phyloP scores from a whole-genome alignment of 768 basidiomycete species.

The Lepiota subincarnata region DNA sequence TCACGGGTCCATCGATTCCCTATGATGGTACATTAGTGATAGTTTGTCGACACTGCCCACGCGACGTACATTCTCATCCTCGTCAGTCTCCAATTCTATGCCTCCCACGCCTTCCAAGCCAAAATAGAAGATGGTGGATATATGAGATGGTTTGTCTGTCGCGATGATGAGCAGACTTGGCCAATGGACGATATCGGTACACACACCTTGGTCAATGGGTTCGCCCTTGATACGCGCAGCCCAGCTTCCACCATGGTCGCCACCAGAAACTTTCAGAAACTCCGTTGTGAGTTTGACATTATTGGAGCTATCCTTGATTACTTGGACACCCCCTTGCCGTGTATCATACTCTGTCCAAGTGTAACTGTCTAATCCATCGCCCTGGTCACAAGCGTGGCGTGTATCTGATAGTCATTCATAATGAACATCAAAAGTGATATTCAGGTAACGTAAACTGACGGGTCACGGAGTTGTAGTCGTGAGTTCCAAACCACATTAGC shows the following conservation, averaged over 20 bases:
- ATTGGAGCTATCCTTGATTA: slow-evolving; percentile 75
- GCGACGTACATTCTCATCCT: slow-evolving; percentile 62
- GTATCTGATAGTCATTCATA: slow-evolving; percentile 40
- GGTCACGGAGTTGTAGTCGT: slow-evolving; percentile 69
- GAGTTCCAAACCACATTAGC: slow-evolving; percentile 90
- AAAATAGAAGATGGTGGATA: slow-evolving; percentile 82
- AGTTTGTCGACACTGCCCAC: slow-evolving; percentile 4
- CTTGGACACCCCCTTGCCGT: slow-evolving; percentile 81
- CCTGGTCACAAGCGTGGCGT: slow-evolving; percentile 88
- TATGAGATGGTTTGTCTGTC: slow-evolving; percentile 48
- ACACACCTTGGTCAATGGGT: slow-evolving; percentile 64
- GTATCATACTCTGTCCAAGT: slow-evolving; percentile 88
- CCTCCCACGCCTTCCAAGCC: slow-evolving; percentile 86
- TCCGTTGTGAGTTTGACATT: slow-evolving; percentile 84
- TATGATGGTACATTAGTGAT: slow-evolving; percentile 23
- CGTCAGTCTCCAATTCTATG: slow-evolving; percentile 73
- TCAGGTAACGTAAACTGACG: slow-evolving; percentile 39
- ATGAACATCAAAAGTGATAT: slow-evolving; percentile 6
- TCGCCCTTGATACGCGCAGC: slow-evolving; percentile 79
- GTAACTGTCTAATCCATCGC: slow-evolving; percentile 75
- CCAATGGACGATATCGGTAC: slow-evolving; percentile 13
- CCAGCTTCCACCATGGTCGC: slow-evolving; percentile 84
- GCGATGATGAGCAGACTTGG: neutral
- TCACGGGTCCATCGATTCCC: slow-evolving; percentile 72
- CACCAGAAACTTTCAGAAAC: slow-evolving; percentile 82